A percentile compares a stretch with the other conserved stretches of the same genome.
Evolutionary conservation across 139 green algal species (phyloP).

Genomic region (Penium margaritaceum): DNA sequence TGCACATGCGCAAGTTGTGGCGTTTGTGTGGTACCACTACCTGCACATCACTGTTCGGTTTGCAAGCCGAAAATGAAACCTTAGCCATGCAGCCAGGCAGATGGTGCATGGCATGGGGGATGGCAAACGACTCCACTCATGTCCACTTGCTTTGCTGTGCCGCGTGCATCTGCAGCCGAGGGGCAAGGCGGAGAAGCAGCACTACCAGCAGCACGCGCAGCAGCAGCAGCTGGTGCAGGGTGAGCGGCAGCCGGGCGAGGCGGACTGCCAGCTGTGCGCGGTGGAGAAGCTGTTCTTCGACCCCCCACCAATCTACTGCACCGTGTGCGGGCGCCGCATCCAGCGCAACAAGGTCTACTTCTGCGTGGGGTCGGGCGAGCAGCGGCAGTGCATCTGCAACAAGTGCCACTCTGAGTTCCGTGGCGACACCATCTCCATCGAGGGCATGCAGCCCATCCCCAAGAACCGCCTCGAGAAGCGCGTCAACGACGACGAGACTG

Average conservation of each 20-base stretch:
- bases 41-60: too few relatives aligned
- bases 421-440: constrained; percentile 55
- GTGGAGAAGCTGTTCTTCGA: constrained; percentile 82
- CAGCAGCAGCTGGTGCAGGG: too few relatives aligned
- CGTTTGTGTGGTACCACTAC: too few relatives aligned
- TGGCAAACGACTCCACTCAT: too few relatives aligned
- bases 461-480: constrained; percentile 70
- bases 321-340: constrained; percentile 75
- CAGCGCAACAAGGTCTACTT: constrained; percentile 68
- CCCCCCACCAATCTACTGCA: constrained; percentile 87
- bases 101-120: too few relatives aligned
- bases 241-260: constrained; percentile 44
- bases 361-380: constrained; percentile 16
- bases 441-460: constrained; percentile 22
- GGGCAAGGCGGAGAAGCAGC: constrained; percentile 35
- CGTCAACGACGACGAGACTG: constrained; percentile 86
- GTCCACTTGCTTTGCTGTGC: too few relatives aligned
- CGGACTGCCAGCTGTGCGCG: constrained; percentile 69
- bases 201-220: constrained; percentile 9
- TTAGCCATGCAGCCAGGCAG: constrained; percentile 2
- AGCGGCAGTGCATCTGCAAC: constrained; percentile 70
- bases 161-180: constrained; percentile 40
- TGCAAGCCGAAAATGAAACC: too few relatives aligned
- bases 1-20: too few relatives aligned
- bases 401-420: constrained; percentile 64